A percentile compares a stretch with the other conserved stretches of the same genome.
Evolutionary conservation across 2,329 filamentous ascomycete species (phyloP).

Genomic region (Scedosporium dehoogii): DNA sequence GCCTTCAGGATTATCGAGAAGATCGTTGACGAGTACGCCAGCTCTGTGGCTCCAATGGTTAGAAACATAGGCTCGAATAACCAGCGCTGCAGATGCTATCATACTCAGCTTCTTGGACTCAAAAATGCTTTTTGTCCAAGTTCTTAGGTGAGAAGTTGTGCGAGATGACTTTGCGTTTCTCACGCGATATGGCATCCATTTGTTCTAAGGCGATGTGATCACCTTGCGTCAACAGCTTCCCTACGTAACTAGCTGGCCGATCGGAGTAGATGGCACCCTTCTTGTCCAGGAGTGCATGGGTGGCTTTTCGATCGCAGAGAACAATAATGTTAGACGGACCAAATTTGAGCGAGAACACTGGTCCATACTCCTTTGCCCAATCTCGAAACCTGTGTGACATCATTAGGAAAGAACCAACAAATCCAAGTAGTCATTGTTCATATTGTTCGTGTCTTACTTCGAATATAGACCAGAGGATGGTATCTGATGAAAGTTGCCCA

Average conservation of each 20-base stretch:
- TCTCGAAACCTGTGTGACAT: constrained; percentile 20
- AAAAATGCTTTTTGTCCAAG: constrained; percentile 27
- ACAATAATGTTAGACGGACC: constrained; percentile 25
- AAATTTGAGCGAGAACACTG: constrained; percentile 26
- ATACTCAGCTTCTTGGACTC: constrained; percentile 30
- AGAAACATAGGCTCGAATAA: not conserved
- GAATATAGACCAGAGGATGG: constrained; percentile 13
- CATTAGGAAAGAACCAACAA: no score
- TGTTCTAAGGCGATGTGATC: constrained; percentile 30
- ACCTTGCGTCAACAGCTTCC: constrained; percentile 16
- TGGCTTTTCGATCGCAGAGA: constrained; percentile 23
- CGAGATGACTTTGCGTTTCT: constrained; percentile 30
- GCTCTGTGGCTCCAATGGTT: not conserved
- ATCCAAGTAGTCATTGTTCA: no score
- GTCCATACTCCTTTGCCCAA: constrained; percentile 26
- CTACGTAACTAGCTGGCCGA: constrained; percentile 26
- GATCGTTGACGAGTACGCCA: not conserved
- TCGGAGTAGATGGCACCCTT: constrained; percentile 26
- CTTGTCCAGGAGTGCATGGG: constrained; percentile 31
- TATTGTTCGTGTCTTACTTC: not conserved
- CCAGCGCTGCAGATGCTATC: not conserved
- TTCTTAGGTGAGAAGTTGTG: constrained; percentile 29
- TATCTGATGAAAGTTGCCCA: constrained; percentile 28
- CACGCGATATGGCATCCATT: constrained; percentile 30
- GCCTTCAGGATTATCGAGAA: not conserved